Conservation (phyloP, 2,329 filamentous ascomycete species). For the Penicillium polonicum region DNA sequence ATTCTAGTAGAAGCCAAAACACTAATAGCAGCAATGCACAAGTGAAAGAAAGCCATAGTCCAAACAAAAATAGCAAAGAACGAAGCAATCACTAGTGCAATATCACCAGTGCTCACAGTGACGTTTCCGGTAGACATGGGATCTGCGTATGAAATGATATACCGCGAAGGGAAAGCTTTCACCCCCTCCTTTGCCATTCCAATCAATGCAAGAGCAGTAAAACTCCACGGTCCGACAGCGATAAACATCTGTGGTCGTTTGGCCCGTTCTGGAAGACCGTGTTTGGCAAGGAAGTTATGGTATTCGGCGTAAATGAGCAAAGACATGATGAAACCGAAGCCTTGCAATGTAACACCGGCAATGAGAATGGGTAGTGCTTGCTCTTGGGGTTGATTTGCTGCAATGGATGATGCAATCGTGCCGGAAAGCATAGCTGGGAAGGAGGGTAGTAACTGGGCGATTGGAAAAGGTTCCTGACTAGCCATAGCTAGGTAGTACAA, state of each 20-base stretch:
- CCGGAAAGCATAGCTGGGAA: slow-evolving; percentile 38
- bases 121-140: background rate
- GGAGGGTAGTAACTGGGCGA: slow-evolving; percentile 2
- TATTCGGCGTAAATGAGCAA: slow-evolving; percentile 48
- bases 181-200: slow-evolving; percentile 46
- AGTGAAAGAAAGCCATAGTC: slow-evolving; percentile 53
- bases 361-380: slow-evolving; percentile 45
- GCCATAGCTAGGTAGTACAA: background rate
- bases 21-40: slow-evolving; percentile 44
- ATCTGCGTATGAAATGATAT: slow-evolving; percentile 26
- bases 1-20: slow-evolving; percentile 25
- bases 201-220: slow-evolving; percentile 49
- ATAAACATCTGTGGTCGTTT: slow-evolving; percentile 54
- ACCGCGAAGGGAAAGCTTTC: slow-evolving; percentile 25
- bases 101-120: slow-evolving; percentile 24
- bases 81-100: slow-evolving; percentile 43
- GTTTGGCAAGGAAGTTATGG: slow-evolving; percentile 43
- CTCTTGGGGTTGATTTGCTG: slow-evolving; percentile 29
- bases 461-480: background rate
- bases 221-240: slow-evolving; percentile 49
- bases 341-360: slow-evolving; percentile 46
- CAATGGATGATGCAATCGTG: slow-evolving; percentile 37
- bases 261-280: slow-evolving; percentile 43
- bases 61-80: slow-evolving; percentile 48
- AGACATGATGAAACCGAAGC: slow-evolving; percentile 47